phyloP scores from a whole-genome alignment of 2,329 filamentous ascomycete species.

The Colletotrichum tropicicola region DNA sequence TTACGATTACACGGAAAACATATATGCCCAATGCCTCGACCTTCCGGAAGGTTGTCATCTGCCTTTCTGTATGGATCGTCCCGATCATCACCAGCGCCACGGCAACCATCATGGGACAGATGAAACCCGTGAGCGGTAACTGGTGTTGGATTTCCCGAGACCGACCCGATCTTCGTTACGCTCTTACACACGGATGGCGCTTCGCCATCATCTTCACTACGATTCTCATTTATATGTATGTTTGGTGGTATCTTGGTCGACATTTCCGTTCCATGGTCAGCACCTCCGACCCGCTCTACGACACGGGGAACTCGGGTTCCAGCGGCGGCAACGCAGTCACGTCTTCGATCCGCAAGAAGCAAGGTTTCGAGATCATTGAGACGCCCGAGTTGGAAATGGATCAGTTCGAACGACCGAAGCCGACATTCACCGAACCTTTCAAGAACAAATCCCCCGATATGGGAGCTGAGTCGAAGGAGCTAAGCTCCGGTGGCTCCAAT shows the following conservation, averaged over 20 bases:
- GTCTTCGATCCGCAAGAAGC: conserved; percentile 17
- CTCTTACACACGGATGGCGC: conserved; percentile 54
- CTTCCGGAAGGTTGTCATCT: conserved; percentile 41
- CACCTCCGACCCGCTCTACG: conserved; percentile 16
- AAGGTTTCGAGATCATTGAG: conserved; percentile 10
- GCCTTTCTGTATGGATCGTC: conserved; percentile 49
- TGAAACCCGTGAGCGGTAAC: conserved; percentile 48
- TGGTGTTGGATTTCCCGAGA: conserved; percentile 56
- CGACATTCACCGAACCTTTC: neutral
- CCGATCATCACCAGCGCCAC: conserved; percentile 46
- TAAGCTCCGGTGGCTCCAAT: neutral
- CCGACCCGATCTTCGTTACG: conserved; percentile 50
- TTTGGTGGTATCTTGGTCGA: conserved; percentile 45
- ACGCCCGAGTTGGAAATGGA: conserved; percentile 11
- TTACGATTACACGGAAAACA: conserved; percentile 46
- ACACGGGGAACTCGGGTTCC: neutral
- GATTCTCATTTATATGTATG: conserved; percentile 50
- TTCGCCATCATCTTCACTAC: conserved; percentile 51
- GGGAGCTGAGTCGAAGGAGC: neutral
- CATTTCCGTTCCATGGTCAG: conserved; percentile 32
- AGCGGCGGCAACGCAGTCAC: conserved; percentile 1
- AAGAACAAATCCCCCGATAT: neutral
- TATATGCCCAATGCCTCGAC: conserved; percentile 42
- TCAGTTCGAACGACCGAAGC: conserved; percentile 19
- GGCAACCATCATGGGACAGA: conserved; percentile 40